phyloP scores from a whole-genome alignment of 345 rosid genomes.

The Toxicodendron radicans region DNA sequence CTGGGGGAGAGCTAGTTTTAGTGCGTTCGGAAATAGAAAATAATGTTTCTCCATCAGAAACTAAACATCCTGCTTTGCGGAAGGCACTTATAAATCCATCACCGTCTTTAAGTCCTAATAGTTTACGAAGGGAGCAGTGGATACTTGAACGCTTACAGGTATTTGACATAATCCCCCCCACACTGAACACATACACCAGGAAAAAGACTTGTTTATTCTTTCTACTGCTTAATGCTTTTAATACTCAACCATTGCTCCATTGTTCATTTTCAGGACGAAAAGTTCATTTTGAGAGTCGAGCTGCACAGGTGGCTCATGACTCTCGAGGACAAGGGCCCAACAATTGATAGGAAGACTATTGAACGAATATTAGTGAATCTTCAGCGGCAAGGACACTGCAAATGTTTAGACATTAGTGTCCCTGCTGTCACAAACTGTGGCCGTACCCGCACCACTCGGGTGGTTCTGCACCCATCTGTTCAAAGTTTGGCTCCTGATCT shows the following conservation, averaged over 20 bases:
- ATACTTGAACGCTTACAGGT: slow-evolving; percentile 79
- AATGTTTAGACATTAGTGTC: slow-evolving; percentile 53
- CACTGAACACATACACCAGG: slow-evolving; percentile 12
- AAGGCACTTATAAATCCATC: slow-evolving; percentile 36
- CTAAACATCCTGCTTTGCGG: slow-evolving; percentile 26
- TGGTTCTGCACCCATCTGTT: slow-evolving; percentile 81
- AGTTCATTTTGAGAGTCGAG: slow-evolving; percentile 74
- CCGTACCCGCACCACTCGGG: slow-evolving; percentile 52
- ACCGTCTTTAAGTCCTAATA: slow-evolving; percentile 55
- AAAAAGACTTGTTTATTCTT: slow-evolving; percentile 14
- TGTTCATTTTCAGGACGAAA: slow-evolving; percentile 59
- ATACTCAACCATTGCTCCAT: slow-evolving; percentile 1
- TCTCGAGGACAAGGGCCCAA: slow-evolving; percentile 73
- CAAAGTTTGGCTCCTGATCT: slow-evolving; percentile 56
- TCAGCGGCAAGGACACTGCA: slow-evolving; percentile 83
- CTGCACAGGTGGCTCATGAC: slow-evolving; percentile 77
- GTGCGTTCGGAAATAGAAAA: slow-evolving; percentile 29
- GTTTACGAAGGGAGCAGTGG: slow-evolving; percentile 75
- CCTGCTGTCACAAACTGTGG: slow-evolving; percentile 85
- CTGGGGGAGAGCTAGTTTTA: slow-evolving; percentile 35
- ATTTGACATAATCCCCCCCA: slow-evolving; percentile 20
- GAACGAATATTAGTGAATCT: slow-evolving; percentile 73
- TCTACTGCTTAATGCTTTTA: neutral
- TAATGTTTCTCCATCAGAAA: slow-evolving; percentile 39
- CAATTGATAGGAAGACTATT: slow-evolving; percentile 79